phyloP scores from a whole-genome alignment of 305 asterid genomes.

The Solanum aculeatissimum region DNA sequence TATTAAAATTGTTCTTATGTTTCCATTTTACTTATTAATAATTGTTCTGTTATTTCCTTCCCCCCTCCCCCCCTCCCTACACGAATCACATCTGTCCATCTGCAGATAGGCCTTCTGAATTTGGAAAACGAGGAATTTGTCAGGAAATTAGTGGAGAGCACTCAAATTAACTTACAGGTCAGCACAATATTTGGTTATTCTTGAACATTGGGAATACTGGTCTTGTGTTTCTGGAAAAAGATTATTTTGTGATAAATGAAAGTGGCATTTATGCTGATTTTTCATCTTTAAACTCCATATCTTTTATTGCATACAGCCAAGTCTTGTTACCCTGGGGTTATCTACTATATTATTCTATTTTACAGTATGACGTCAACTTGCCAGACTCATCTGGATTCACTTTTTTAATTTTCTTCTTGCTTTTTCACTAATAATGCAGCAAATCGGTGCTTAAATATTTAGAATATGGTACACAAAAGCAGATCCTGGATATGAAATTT shows the following conservation, averaged over 20 bases:
- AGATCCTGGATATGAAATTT: neutral
- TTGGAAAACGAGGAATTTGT: slow-evolving; percentile 94
- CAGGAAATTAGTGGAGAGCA: slow-evolving; percentile 50
- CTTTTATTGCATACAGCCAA: neutral
- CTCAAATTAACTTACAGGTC: slow-evolving; percentile 76
- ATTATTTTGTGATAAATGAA: neutral
- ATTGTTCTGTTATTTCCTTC: neutral
- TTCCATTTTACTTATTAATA: neutral
- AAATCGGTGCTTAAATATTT: neutral
- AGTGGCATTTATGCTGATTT: neutral
- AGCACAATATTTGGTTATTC: slow-evolving; percentile 7
- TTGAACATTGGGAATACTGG: neutral
- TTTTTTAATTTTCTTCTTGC: neutral
- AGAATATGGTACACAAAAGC: neutral
- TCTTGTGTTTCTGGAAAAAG: neutral
- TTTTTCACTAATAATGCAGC: neutral
- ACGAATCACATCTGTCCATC: neutral
- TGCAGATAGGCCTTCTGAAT: slow-evolving; percentile 84
- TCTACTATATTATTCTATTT: neutral
- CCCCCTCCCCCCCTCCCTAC: neutral
- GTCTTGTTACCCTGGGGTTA: neutral
- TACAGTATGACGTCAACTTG: neutral
- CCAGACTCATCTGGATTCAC: neutral
- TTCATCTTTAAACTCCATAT: neutral
- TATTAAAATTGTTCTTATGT: neutral